These are phyloP conservation scores for Euphorbia pulcherrima DNA, from an alignment of 345 rosid genomes.

Conservation along the genomic window DNA sequence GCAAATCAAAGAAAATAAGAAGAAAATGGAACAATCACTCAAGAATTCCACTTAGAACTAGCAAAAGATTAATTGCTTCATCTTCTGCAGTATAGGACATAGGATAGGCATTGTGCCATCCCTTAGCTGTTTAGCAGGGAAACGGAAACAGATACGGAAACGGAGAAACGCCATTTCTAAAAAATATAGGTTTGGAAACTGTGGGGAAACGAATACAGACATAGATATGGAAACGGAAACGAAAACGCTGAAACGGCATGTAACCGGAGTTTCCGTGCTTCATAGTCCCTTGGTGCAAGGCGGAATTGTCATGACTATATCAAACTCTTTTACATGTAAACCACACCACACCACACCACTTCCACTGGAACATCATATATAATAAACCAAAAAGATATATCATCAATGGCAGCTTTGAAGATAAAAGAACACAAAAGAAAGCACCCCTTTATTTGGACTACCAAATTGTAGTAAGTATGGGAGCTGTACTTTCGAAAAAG, in stretches of 20 bases:
- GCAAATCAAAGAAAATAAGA: not conserved
- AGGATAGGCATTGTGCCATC: conserved; percentile 66
- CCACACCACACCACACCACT: conserved; percentile 86
- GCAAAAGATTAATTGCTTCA: not conserved
- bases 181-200: too few species aligned
- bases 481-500: too few species aligned
- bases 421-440: not conserved
- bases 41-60: not conserved
- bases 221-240: too few species aligned
- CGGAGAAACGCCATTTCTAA: too few species aligned
- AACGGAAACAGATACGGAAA: too few species aligned
- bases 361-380: conserved; percentile 59
- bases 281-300: conserved; percentile 86
- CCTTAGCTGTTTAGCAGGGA: too few species aligned
- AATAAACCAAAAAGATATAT: not conserved
- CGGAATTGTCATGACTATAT: conserved; percentile 85
- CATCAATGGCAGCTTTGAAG: not conserved
- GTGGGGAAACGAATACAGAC: too few species aligned
- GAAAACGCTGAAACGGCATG: too few species aligned
- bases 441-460: too few species aligned
- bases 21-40: not conserved
- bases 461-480: too few species aligned
- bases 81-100: conserved; percentile 5
- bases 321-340: conserved; percentile 88
- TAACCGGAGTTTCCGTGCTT: too few species aligned